phyloP scores from a whole-genome alignment of 345 rosid genomes.

The Diplotaxis tenuifolia region DNA sequence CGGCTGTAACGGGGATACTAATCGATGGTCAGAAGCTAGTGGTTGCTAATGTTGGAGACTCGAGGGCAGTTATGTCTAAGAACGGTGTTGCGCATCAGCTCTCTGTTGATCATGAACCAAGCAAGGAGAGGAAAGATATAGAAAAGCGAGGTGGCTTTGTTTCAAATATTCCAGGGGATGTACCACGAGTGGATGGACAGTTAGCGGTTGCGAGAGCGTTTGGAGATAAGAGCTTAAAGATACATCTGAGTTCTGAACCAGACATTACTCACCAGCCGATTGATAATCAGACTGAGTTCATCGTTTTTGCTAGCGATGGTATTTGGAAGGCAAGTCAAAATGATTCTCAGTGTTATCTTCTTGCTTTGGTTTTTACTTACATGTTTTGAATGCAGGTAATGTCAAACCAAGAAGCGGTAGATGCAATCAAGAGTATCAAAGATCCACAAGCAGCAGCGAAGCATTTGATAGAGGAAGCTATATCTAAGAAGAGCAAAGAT shows the following conservation, averaged over 20 bases:
- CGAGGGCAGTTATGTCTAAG: background rate
- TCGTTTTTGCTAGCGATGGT: slow-evolving; percentile 52
- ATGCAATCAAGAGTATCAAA: slow-evolving; percentile 51
- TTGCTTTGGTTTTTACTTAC: background rate
- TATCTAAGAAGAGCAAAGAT: slow-evolving; percentile 71
- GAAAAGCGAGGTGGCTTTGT: slow-evolving; percentile 3
- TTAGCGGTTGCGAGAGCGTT: slow-evolving; percentile 92
- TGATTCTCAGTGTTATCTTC: background rate
- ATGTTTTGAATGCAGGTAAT: slow-evolving; percentile 11
- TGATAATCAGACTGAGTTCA: slow-evolving; percentile 36
- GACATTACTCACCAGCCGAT: slow-evolving; percentile 45
- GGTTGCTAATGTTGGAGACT: slow-evolving; percentile 5
- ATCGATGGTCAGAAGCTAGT: slow-evolving; percentile 1
- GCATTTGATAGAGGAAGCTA: slow-evolving; percentile 62
- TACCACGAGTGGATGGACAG: slow-evolving; percentile 89
- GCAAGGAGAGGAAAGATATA: background rate
- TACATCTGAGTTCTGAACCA: slow-evolving; percentile 88
- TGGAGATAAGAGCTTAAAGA: slow-evolving; percentile 79
- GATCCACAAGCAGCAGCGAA: slow-evolving; percentile 73
- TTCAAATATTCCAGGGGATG: slow-evolving; percentile 49
- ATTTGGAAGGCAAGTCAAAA: slow-evolving; percentile 48
- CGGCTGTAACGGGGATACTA: background rate
- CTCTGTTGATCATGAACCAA: background rate
- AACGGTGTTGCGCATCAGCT: background rate
- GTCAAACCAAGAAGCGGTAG: slow-evolving; percentile 79